These are phyloP conservation scores for Excoecaria agallocha DNA, from an alignment of 345 rosid species.

Conservation along the genomic window DNA sequence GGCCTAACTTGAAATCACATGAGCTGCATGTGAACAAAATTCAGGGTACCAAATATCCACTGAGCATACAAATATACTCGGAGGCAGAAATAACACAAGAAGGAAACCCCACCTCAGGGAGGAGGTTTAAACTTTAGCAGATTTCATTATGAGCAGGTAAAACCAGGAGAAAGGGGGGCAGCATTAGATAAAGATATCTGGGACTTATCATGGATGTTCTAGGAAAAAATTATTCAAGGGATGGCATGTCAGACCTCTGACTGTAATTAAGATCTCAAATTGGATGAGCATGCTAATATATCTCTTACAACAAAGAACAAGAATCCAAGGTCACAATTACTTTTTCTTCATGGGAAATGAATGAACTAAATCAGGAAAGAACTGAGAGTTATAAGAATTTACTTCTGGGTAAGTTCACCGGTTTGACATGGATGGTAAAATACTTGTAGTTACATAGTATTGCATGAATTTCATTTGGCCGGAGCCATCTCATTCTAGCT, in stretches of 20 bases:
- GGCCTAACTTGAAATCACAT: not conserved
- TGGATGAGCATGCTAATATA: not conserved
- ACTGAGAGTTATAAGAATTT: conserved; percentile 23
- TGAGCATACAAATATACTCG: not conserved
- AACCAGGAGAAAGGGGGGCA: not conserved
- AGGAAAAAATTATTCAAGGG: not conserved
- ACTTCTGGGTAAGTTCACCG: conserved; percentile 77
- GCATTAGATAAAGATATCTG: not conserved
- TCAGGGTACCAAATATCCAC: not conserved
- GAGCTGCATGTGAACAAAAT: not conserved
- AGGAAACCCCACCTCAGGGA: not conserved
- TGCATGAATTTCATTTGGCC: conserved; percentile 94
- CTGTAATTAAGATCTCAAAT: conserved; percentile 4
- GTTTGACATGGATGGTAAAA: conserved; percentile 77
- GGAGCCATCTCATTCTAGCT: conserved; percentile 85
- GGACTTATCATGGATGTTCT: not conserved
- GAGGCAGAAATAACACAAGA: not conserved
- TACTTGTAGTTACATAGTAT: conserved; percentile 65
- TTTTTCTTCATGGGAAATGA: not conserved
- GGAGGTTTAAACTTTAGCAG: not conserved
- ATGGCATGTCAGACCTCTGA: not conserved
- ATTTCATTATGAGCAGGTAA: not conserved
- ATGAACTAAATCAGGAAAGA: not conserved
- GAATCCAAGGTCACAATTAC: not conserved
- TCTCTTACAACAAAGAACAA: not conserved